These are phyloP conservation scores for Tetrahymena borealis DNA, from an alignment of 73 alveolate genomes.

Conservation along the genomic window DNA sequence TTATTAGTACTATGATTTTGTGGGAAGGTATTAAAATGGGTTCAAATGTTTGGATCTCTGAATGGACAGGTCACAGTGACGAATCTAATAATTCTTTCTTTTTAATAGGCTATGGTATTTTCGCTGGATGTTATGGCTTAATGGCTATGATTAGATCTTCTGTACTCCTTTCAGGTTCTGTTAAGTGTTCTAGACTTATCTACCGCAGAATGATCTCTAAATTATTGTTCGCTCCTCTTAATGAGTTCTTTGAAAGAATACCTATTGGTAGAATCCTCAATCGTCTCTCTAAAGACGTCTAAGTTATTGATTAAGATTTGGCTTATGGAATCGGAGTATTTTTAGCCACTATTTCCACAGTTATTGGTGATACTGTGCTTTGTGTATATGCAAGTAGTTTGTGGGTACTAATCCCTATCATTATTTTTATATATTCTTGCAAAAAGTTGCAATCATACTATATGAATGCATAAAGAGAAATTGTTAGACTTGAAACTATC, in stretches of 20 bases:
- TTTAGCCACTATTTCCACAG: neutral
- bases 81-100: neutral
- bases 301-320: conserved; percentile 31
- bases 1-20: neutral
- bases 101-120: conserved; percentile 4
- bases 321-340: conserved; percentile 7
- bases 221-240: conserved; percentile 77
- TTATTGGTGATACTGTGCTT: conserved; percentile 2
- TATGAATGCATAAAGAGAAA: conserved; percentile 55
- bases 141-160: conserved; percentile 10
- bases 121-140: conserved; percentile 18
- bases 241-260: conserved; percentile 86
- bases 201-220: conserved; percentile 50
- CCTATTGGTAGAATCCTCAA: conserved; percentile 92
- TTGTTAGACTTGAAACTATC: conserved; percentile 32
- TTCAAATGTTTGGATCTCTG: conserved; percentile 20
- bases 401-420: conserved; percentile 2
- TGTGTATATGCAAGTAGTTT: conserved; percentile 20
- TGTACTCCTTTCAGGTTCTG: neutral
- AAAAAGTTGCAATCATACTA: conserved; percentile 10
- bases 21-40: conserved; percentile 27
- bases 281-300: conserved; percentile 82
- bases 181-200: conserved; percentile 7
- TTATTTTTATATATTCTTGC: conserved; percentile 9
- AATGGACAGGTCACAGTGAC: conserved; percentile 24